Evolutionary conservation across 169 alveolate genomes (phyloP), one percentile per base, ranked within the genome.

Genomic region (Eimeria acervulina): DNA sequence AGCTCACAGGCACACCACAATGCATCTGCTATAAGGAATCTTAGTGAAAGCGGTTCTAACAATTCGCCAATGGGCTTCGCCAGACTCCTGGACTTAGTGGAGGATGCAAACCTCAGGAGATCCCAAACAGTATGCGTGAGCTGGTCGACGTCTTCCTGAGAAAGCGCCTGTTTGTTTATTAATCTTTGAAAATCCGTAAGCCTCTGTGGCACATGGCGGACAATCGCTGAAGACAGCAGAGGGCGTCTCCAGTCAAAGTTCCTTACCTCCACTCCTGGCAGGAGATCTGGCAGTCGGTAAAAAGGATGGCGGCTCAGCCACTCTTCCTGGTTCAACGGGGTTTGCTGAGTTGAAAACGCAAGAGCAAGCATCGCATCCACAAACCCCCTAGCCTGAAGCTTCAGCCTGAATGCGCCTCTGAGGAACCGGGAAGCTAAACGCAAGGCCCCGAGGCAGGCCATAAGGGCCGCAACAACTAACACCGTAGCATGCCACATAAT

Each of bases 1-100:
- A 81, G 28, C 47, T 81, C 68, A 19, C 90, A 47, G 6, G 61
- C 31, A 47, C 72, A 47, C 74, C 70, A 81, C 90, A 81, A 81
- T 44, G 90, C 90, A 47, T 81, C 90, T 19, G 44, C 72, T 31
- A 51, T 17, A 47, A 81, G 90, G 47, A 81, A 81, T n/a, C 90
- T 70, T 13, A n/a, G 19, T 10, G 90, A 10, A 7, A 51, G 21
- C 26, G 87, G 59, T 76, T 23, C 87, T 26, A 44, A 15, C 40
- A 76, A 8, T 6, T 44, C 63, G 23, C 40, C 19, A 40, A 23
- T 40, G 28, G 47, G n/a, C 8, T 42, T 76, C 38, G 40, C 17
- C 59, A 44, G 36, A 26, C 12, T 1, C 23, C 21, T 12, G 17
- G 17, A 21, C 85, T 23, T 15, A 2, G 36, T 21, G 38, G 52